Evolutionary conservation across 208 protist species (phyloP).

Genomic region (Trypanosoma melophagium): DNA sequence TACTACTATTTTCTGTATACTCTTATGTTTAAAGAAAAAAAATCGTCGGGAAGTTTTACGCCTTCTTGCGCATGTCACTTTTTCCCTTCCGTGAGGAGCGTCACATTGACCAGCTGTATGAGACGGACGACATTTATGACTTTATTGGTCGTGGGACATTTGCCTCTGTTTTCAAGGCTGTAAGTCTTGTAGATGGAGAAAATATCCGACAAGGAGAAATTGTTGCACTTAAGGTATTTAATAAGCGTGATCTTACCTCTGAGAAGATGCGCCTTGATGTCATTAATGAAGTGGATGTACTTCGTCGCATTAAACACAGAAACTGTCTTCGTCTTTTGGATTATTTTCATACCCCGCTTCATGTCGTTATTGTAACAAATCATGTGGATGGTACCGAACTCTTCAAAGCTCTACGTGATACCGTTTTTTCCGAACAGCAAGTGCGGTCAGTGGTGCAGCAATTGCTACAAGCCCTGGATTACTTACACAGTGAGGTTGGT

Average conservation of each 20-base stretch:
- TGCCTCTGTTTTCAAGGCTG: slow-evolving; percentile 77
- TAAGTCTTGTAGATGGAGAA: slow-evolving; percentile 40
- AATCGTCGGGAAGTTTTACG: slow-evolving; percentile 7
- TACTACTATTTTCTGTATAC: neutral
- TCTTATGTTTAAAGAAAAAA: neutral
- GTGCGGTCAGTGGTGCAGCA: slow-evolving; percentile 68
- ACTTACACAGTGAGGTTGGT: slow-evolving; percentile 71
- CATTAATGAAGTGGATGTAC: slow-evolving; percentile 81
- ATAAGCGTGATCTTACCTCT: slow-evolving; percentile 60
- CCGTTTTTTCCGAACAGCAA: slow-evolving; percentile 59
- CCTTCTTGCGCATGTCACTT: slow-evolving; percentile 31
- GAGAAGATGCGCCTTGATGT: slow-evolving; percentile 71
- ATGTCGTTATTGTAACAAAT: slow-evolving; percentile 87
- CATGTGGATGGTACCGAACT: slow-evolving; percentile 81
- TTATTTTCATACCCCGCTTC: slow-evolving; percentile 66
- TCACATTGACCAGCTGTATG: slow-evolving; percentile 61
- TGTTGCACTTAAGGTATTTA: slow-evolving; percentile 85
- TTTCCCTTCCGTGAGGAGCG: slow-evolving; percentile 65
- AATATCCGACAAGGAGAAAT: slow-evolving; percentile 36
- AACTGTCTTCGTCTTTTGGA: slow-evolving; percentile 78
- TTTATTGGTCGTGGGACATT: slow-evolving; percentile 82
- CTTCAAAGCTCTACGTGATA: slow-evolving; percentile 57
- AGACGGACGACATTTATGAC: slow-evolving; percentile 81
- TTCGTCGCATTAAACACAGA: slow-evolving; percentile 55
- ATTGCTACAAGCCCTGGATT: slow-evolving; percentile 69